Base-by-base conservation (phyloP, 139 green algal genomes). In the Closterium sp. region DNA sequence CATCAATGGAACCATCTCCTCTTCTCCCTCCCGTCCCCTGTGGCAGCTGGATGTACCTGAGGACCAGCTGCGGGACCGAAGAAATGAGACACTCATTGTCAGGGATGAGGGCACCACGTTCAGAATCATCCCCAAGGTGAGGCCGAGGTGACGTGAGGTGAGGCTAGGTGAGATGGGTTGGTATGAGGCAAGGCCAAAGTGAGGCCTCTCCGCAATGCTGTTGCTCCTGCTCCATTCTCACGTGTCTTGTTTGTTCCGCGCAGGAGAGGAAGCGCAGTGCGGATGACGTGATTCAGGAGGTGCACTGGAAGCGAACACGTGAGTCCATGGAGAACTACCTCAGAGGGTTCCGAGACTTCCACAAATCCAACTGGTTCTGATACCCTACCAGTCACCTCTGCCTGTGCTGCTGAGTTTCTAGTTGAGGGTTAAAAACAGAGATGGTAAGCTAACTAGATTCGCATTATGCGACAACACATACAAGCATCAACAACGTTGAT, bases 321-420 rank as follows among this genome's bases (percentile, higher is more conserved):
- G 32, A 66, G 86, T 34, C 86, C 30, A 66, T 92, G 86, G 89
- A 93, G 19, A 81, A 91, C 28, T 92, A 92, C 55, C 87, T 92
- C 33, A 5, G 89, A 1, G 89, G 89, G 30, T 92, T 92, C 30
- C 86, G 89, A 8, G 89, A 92, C 33, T 92, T 90, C 55, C 35
- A 92, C 0, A 91, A 92, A 31, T 92, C 89, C 86, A 92, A 91
- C 87, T 93, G 87, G 89, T 92, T 92, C 33, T 92, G 8, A 85
- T 19, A n/a, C n/a, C n/a, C n/a, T n/a, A n/a, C n/a, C n/a, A n/a
- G n/a, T n/a, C n/a, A n/a, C n/a, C n/a, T n/a, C n/a, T n/a, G n/a
- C n/a, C n/a, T n/a, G n/a, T n/a, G n/a, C n/a, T n/a, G n/a, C n/a
- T n/a, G n/a, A n/a, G n/a, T n/a, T n/a, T n/a, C n/a, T n/a, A n/a